Evolutionary conservation across 768 basidiomycete species (phyloP), one percentile per base, ranked within the genome.

Genomic region (Suillus cothurnatus): DNA sequence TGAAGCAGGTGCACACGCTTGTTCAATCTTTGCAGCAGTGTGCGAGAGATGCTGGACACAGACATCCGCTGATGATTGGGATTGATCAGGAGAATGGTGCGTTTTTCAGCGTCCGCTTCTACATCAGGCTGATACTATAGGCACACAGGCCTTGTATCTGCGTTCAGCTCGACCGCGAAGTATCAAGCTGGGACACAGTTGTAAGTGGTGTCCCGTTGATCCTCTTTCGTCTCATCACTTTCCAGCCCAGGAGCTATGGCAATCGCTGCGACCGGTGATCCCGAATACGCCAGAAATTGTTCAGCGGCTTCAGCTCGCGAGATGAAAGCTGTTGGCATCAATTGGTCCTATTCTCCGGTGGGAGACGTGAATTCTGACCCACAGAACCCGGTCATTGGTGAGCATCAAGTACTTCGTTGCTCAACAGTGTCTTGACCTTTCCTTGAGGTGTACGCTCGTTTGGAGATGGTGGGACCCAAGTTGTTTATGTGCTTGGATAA

Each of bases 21-120:
- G 75, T 88, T 6, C 73, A 72, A 31, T 78, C 81, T 43, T 71
- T 91, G 41, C 90, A 91, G 69, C 67, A 69, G 31, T 70, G 88
- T 14, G 88, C 90, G 4, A 83, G 81, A 64, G 80, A 84, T 32
- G 80, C 85, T 1, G 85, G 89, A 0, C 89, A 91, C 59, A 66
- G 70, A 15, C 75, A 68, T 9, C 89, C 88, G 1, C 77, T 91
- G 31, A 78, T 91, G 70, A 85, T 91, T 50, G 89, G 90, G 1
- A 90, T 84, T 21, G 89, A 91, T 77, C 90, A 91, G 72, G 90
- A 92, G 71, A 89, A 89, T 69, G 90, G 90, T 85, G n/a, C 6
- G 67, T 6, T 49, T 36, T 36, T 32, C n/a, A 7, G 12, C 43
- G 17, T n/a, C 19, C 17, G 9, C 49, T 36, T 6, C 15, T 7